These are phyloP conservation scores for Penicillium fuscoglaucum DNA, from an alignment of 2,329 filamentous ascomycete species.

Conservation along the genomic window DNA sequence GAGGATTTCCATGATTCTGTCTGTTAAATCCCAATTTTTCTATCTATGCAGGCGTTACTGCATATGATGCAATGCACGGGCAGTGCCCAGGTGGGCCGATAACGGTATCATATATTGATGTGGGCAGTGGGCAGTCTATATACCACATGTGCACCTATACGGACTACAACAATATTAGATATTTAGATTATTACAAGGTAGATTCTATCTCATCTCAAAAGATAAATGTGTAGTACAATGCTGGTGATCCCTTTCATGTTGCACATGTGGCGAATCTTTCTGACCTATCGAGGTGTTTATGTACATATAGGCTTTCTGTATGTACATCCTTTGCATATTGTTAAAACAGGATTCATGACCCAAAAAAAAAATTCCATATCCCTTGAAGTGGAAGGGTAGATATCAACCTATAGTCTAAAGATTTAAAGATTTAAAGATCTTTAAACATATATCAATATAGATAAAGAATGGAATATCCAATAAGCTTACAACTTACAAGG, in stretches of 20 bases:
- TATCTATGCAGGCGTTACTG: background rate
- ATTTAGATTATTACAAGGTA: background rate
- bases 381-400: background rate
- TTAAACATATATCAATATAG: no score
- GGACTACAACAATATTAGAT: background rate
- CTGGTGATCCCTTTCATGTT: background rate
- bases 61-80: constrained; percentile 5
- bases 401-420: background rate
- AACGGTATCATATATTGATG: background rate
- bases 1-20: background rate
- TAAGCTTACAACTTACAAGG: background rate
- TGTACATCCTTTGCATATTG: background rate
- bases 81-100: background rate
- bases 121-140: background rate
- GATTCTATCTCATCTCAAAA: background rate
- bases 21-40: background rate
- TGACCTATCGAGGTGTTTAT: background rate
- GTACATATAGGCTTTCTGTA: background rate
- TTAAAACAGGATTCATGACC: background rate
- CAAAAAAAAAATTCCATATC: background rate
- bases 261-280: constrained; percentile 1
- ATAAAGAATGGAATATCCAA: background rate
- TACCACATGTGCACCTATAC: background rate
- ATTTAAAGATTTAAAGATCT: background rate
- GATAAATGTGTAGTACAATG: background rate